Base-by-base conservation (phyloP, 108 stramenopile species). In the Nitzschia inconspicua region DNA sequence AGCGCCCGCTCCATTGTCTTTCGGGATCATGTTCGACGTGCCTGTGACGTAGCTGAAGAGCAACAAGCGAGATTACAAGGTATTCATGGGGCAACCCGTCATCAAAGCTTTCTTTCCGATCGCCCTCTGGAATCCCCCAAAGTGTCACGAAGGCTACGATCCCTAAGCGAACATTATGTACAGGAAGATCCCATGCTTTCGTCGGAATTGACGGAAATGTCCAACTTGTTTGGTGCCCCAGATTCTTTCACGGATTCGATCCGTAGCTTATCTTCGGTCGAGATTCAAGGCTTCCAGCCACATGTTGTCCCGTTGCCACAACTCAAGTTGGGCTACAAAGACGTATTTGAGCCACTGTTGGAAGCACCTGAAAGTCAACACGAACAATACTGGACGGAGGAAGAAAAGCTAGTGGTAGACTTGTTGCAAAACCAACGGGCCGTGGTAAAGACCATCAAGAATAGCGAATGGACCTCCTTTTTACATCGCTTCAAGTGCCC, bases 1-100 rank as follows among this genome's bases (percentile, higher is more conserved):
- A 78, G 72, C 7, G 92, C 92, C 4, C 80, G 87, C 8, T 78
- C 76, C 50, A 94, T 94, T 57, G 92, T 94, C 27, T 94, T 94
- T 85, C 88, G 92, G 7, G 89, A 94, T 68, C 78, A 86, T 56
- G 30, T 89, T 2, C 75, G 88, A 29, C 69, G 88, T 9, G 75
- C 66, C n/a, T 44, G 25, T 46, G 30, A 40, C 14, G 47, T 63
- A 19, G 39, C 40, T 18, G 34, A 44, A 47, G 43, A 55, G 3
- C 44, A 37, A 23, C 36, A 37, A 8, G 28, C 16, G 1, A 14
- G 10, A 13, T 29, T 58, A 47, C n/a, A n/a, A n/a, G n/a, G n/a
- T n/a, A n/a, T 57, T 44, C 14, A 16, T 44, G 56, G 43, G 44
- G 31, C 5, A 8, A 30, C 30, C 31, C 25, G 1, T 19, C 13